Percentiles rank a stretch among this genome's conserved stretches.
phyloP scores from a whole-genome alignment of 805 yeast genomes.

The Candida schatavii region DNA sequence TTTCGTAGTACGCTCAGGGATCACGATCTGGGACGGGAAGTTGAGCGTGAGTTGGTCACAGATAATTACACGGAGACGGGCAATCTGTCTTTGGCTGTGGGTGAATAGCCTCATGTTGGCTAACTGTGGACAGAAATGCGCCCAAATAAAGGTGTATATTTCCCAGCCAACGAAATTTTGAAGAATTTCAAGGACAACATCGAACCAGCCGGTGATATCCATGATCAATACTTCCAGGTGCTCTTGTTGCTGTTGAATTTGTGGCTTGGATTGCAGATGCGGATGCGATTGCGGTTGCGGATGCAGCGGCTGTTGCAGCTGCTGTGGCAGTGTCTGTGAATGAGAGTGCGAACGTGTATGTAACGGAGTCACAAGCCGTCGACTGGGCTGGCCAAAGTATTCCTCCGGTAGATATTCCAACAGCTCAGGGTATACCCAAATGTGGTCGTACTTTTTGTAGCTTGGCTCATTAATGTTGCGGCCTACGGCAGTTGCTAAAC shows the following conservation, averaged over 20 bases:
- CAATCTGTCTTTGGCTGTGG: conserved; percentile 33
- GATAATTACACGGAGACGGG: conserved; percentile 41
- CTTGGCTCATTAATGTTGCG: conserved; percentile 39
- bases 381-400: conserved; percentile 24
- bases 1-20: conserved; percentile 34
- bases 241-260: conserved; percentile 3
- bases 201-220: conserved; percentile 52
- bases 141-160: conserved; percentile 59
- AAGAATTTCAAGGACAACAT: conserved; percentile 46
- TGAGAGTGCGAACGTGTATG: too few relatives aligned
- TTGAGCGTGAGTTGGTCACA: conserved; percentile 59
- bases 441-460: conserved; percentile 15
- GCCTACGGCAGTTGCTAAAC: conserved; percentile 57
- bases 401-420: conserved; percentile 46
- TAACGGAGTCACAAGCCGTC: background rate
- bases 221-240: conserved; percentile 17
- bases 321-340: too few relatives aligned
- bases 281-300: too few relatives aligned
- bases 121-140: conserved; percentile 70
- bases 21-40: conserved; percentile 32
- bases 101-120: conserved; percentile 54
- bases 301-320: too few relatives aligned
- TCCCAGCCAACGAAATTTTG: conserved; percentile 66
- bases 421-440: conserved; percentile 65
- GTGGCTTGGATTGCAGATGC: background rate